Base-by-base conservation (phyloP, 805 yeast species). In the Lachancea fermentati region DNA sequence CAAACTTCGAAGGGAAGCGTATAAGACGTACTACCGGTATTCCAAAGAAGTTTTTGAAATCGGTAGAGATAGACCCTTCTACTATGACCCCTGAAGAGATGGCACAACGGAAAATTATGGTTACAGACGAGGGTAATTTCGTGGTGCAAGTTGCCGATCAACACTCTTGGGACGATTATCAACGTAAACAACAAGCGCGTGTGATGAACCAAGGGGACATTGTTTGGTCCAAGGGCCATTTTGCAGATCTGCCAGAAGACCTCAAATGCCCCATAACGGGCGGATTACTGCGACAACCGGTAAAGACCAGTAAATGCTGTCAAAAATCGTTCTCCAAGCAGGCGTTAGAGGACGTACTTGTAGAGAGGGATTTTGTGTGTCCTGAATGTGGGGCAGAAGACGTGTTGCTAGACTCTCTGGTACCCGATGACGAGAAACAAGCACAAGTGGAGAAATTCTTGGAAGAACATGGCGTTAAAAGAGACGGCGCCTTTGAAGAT, bases 11-110 rank as follows among this genome's bases (percentile, higher is more conserved):
- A 57, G 95, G 95, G 14, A 86, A 85, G 56, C 73, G 94, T 45
- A 83, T 93, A 36, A 83, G 85, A 52, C 75, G 95, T 52, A 89
- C 97, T 0, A 93, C 97, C 0, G 99, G 99, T 80, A 93, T 93
- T 56, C 99, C 99, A 2, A 84, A 82, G 62, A 82, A 94, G 25
- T 87, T 87, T 62, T 76, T 93, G 62, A 84, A 87, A 51, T 82
- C 95, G 0, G 79, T 93, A 5, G 85, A 85, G 13, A 54, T 61
- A 12, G 67, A 62, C 48, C 55, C 65, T 1, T 42, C 53, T 1
- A 53, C 49, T 6, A 85, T 85, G 57, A 91, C 91, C 19, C 73
- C 78, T 0, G 86, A 81, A 29, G 83, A 76, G 33, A 71, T 68
- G 51, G 69, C 70, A 3, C 71, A 70, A 29, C 67, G 70, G 45